Conservation (phyloP, 768 basidiomycete species). For the Tubosaeta brunneosetosa region DNA sequence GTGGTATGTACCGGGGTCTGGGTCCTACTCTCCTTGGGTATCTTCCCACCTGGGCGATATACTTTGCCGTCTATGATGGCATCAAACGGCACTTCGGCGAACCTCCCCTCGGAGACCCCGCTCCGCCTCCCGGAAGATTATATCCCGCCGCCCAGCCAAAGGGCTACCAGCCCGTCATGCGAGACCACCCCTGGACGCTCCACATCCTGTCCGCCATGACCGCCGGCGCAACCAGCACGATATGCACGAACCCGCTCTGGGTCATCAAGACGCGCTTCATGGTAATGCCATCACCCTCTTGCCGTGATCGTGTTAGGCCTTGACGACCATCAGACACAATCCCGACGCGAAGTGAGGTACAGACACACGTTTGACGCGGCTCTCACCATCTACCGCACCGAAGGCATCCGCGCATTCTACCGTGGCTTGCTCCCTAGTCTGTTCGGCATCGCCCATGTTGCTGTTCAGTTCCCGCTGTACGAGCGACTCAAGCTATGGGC, state of each 20-base stretch:
- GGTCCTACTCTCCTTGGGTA: slow-evolving; percentile 96
- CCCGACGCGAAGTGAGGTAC: slow-evolving; percentile 72
- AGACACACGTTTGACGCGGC: slow-evolving; percentile 89
- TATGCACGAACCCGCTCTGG: slow-evolving; percentile 95
- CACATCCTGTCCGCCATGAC: slow-evolving; percentile 96
- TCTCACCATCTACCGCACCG: slow-evolving; percentile 80
- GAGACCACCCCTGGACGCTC: slow-evolving; percentile 80
- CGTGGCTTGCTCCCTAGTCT: slow-evolving; percentile 91
- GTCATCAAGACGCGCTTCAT: slow-evolving; percentile 99
- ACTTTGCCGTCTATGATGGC: slow-evolving; percentile 95
- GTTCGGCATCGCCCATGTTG: slow-evolving; percentile 90
- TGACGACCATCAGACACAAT: slow-evolving; percentile 63
- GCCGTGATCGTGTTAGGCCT: not conserved
- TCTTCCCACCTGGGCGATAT: slow-evolving; percentile 98
- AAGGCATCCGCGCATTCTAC: slow-evolving; percentile 88
- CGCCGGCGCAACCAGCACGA: slow-evolving; percentile 89
- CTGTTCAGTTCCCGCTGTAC: slow-evolving; percentile 96
- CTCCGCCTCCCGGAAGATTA: slow-evolving; percentile 40
- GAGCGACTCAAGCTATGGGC: slow-evolving; percentile 85
- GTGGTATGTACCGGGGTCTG: slow-evolving; percentile 93
- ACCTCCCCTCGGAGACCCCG: slow-evolving; percentile 43
- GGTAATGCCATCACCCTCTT: slow-evolving; percentile 44
- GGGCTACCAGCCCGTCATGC: slow-evolving; percentile 75
- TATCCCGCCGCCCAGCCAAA: slow-evolving; percentile 83
- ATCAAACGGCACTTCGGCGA: slow-evolving; percentile 84